Evolutionary conservation across 805 yeast species (phyloP), one percentile per base, ranked within the genome.

Genomic region (Candida takata): DNA sequence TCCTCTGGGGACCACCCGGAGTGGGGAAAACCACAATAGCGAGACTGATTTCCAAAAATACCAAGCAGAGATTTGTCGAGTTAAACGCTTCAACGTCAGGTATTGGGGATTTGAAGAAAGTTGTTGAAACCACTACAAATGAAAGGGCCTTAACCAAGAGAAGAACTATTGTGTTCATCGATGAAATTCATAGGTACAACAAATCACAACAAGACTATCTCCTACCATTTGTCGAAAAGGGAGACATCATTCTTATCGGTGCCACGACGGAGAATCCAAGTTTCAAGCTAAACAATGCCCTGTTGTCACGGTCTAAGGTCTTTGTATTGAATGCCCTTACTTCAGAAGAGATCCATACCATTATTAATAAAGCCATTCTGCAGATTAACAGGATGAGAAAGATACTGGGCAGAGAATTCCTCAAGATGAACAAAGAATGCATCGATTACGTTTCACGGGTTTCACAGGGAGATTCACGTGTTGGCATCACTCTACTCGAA

Each of bases 201-300:
- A 80, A 82, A 41, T 66, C 77, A 0, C 98, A 92, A 52, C 98
- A 92, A 56, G 97, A 92, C 57, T 71, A 79, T 31, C 72, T 94
- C 31, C 62, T 92, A 27, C 92, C 95, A 0, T 78, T 75, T 42
- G 80, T 90, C 1, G 99, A 92, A 55, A 64, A 73, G 20, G 97
- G 97, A 3, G 76, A 76, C 35, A 75, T 88, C 29, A 75, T 78
- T 2, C 67, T 92, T 29, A 77, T 90, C 34, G 98, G 98, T 5
- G 97, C 97, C n/a, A 92, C 98, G 0, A 88, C 97, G 0, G 98
- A 92, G 54, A 92, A 92, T 54, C 96, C 97, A 4, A 77, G 83
- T 32, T 80, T 82, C 49, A 80, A 85, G 48, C 60, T 92, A 28
- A 78, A 87, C 41, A 74, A 81, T 36, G 97, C 97, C 0, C 62